A percentile compares a stretch with the other conserved stretches of the same genome.
These are phyloP conservation scores for Corymbia citriodora DNA, from an alignment of 441 rosid genomes.

Conservation along the genomic window DNA sequence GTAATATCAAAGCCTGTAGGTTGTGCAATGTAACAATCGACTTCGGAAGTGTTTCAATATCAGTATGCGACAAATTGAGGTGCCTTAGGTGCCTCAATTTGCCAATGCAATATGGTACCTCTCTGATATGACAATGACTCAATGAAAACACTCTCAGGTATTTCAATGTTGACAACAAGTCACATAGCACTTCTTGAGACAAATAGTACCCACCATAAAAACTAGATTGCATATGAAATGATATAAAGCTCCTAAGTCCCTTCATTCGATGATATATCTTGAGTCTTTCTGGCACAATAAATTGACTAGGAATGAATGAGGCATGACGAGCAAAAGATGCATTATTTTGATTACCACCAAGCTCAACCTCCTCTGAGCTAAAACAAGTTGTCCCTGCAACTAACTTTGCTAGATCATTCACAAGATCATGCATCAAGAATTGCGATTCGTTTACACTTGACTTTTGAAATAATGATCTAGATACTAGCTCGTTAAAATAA, in stretches of 20 bases:
- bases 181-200: not conserved
- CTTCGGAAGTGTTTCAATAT: not conserved
- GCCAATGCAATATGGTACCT: not conserved
- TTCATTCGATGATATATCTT: too few relatives aligned
- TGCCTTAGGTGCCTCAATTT: not conserved
- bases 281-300: too few relatives aligned
- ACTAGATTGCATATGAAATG: rapidly evolving
- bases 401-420: not conserved
- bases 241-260: not conserved
- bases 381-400: rapidly evolving
- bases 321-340: not conserved
- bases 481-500: not conserved
- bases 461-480: not conserved
- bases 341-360: rapidly evolving
- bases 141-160: not conserved
- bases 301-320: too few relatives aligned
- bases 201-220: rapidly evolving
- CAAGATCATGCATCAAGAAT: not conserved
- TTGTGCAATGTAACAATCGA: not conserved
- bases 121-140: rapidly evolving
- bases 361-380: not conserved
- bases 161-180: rapidly evolving
- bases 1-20: not conserved
- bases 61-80: rapidly evolving
- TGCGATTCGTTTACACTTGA: rapidly evolving